A percentile compares a stretch with the other conserved stretches of the same genome.
Conservation (phyloP, 1,139 yeast species). For the Sugiyamaella xylanicola region DNA sequence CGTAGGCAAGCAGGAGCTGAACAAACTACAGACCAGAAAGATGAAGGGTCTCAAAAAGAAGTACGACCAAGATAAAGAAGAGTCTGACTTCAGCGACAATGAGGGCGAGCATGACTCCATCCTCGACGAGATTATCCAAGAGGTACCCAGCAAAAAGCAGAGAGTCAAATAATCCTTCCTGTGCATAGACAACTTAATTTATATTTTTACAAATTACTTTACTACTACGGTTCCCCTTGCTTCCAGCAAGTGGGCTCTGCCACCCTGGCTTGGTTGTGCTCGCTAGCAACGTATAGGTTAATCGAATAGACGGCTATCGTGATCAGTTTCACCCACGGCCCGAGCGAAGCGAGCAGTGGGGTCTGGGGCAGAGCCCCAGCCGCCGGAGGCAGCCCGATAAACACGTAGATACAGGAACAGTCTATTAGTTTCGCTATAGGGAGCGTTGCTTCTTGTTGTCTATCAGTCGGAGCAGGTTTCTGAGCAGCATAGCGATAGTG, state of each 20-base stretch:
- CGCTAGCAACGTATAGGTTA: too few relatives aligned
- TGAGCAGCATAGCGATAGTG: slow-evolving; percentile 87
- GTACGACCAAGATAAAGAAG: slow-evolving; percentile 65
- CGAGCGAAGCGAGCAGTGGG: too few relatives aligned
- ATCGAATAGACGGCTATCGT: too few relatives aligned
- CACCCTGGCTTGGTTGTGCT: slow-evolving; percentile 6
- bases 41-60: slow-evolving; percentile 95
- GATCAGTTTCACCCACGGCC: too few relatives aligned
- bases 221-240: not conserved
- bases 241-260: slow-evolving; percentile 9
- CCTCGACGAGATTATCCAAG: slow-evolving; percentile 23
- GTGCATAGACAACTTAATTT: slow-evolving; percentile 10
- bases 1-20: slow-evolving; percentile 92
- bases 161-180: slow-evolving; percentile 23
- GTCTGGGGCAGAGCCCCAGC: too few relatives aligned
- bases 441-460: slow-evolving; percentile 52
- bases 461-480: slow-evolving; percentile 80
- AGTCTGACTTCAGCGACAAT: slow-evolving; percentile 13
- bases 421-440: not conserved
- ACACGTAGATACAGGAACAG: not conserved
- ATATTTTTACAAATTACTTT: not conserved
- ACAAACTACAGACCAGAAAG: slow-evolving; percentile 90
- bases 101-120: slow-evolving; percentile 22
- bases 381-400: too few relatives aligned
- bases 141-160: slow-evolving; percentile 28